phyloP scores from a whole-genome alignment of 108 stramenopile genomes.

The Aureococcus anophagefferens region DNA sequence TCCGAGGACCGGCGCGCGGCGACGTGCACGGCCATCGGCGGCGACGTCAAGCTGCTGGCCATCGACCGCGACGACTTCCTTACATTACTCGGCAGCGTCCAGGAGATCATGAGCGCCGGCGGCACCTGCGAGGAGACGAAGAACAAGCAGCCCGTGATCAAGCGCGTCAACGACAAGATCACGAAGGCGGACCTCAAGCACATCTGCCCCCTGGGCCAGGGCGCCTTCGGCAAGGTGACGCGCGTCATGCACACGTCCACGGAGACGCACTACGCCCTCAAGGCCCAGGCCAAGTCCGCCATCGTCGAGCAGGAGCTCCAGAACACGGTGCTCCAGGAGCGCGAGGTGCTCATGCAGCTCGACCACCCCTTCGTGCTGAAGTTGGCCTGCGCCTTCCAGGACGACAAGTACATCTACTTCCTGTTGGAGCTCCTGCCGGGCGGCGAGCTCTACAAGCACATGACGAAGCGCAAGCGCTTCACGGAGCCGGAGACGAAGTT shows the following conservation, averaged over 20 bases:
- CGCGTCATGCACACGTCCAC: constrained; percentile 34
- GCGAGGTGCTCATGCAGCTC: constrained; percentile 33
- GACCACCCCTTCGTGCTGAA: constrained; percentile 48
- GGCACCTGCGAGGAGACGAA: neutral
- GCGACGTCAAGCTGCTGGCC: neutral
- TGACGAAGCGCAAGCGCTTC: constrained; percentile 35
- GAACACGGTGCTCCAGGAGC: constrained; percentile 41
- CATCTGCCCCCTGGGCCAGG: constrained; percentile 28
- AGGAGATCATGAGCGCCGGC: too few relatives aligned
- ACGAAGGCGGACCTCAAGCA: too few relatives aligned
- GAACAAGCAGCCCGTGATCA: neutral
- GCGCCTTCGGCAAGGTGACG: constrained; percentile 39
- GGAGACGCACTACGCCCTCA: constrained; percentile 42
- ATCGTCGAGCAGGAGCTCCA: constrained; percentile 40
- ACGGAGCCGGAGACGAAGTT: constrained; percentile 41
- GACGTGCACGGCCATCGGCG: constrained; percentile 48
- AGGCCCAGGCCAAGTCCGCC: constrained; percentile 39
- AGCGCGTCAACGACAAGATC: too few relatives aligned
- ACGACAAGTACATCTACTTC: constrained; percentile 44
- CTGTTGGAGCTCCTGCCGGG: constrained; percentile 52
- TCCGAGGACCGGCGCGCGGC: constrained; percentile 59
- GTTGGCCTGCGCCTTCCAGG: constrained; percentile 43
- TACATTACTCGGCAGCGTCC: constrained; percentile 7
- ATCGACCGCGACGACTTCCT: constrained; percentile 21
- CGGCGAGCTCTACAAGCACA: constrained; percentile 51